These are phyloP conservation scores for Xylaria longipes DNA, from an alignment of 495 filamentous ascomycete genomes.

Conservation along the genomic window DNA sequence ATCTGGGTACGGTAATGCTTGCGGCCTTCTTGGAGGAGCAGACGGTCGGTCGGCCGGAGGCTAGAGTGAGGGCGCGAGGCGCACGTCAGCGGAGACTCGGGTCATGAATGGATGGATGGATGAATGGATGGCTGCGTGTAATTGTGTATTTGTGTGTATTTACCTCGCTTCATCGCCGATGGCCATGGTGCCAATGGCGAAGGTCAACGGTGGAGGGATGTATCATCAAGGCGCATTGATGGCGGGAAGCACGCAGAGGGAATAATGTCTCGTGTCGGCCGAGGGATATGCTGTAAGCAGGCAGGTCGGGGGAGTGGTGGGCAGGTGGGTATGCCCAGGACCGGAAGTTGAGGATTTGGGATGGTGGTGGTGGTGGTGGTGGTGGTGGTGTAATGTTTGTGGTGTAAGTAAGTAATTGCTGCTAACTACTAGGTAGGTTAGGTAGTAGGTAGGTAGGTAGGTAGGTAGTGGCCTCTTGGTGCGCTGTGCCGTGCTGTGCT, in stretches of 20 bases:
- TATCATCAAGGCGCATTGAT: conserved; percentile 44
- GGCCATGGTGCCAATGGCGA: conserved; percentile 54
- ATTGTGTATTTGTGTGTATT: no score
- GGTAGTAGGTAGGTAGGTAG: no score
- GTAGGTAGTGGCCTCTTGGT: no score
- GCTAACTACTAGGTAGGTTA: no score
- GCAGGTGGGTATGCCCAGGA: conserved; percentile 2
- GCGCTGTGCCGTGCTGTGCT: no score
- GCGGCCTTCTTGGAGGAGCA: conserved; percentile 69
- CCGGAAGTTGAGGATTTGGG: neutral
- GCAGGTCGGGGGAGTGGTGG: neutral
- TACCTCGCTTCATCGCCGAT: conserved; percentile 58
- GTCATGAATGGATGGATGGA: neutral
- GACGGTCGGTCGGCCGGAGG: conserved; percentile 55
- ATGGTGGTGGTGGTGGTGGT: neutral
- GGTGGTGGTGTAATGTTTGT: neutral
- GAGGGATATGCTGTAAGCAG: neutral
- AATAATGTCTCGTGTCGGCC: neutral
- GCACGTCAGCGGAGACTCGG: conserved; percentile 23
- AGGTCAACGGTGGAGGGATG: conserved; percentile 31
- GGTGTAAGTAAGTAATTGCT: neutral
- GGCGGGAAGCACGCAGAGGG: conserved; percentile 21
- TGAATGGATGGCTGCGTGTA: no score
- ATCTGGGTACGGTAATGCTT: conserved; percentile 79
- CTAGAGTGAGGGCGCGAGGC: conserved; percentile 32